Conservation (phyloP, 164 flowering plant genomes). For the Saururus chinensis region DNA sequence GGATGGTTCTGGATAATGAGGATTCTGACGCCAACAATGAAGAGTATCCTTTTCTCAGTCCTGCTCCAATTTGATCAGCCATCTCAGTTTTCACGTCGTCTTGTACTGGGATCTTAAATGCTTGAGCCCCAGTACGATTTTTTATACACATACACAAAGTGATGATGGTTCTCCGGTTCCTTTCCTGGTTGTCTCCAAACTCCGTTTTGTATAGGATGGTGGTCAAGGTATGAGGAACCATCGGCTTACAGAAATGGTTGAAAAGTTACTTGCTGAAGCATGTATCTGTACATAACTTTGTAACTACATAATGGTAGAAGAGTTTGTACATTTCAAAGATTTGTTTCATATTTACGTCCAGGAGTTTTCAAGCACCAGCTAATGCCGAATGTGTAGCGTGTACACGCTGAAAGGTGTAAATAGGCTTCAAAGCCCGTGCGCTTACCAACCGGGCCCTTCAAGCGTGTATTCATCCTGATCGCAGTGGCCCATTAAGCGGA, state of each 20-base stretch:
- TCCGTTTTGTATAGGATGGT: background rate
- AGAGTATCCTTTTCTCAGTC: background rate
- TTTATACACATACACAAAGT: background rate
- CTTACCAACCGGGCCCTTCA: too few species aligned
- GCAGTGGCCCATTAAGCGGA: too few species aligned
- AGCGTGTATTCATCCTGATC: too few species aligned
- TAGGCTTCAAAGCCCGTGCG: too few species aligned
- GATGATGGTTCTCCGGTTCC: background rate
- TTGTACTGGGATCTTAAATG: background rate
- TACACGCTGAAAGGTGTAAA: too few species aligned
- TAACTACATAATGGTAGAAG: background rate
- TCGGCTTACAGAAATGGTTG: background rate
- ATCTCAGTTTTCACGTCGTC: background rate
- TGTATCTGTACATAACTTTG: background rate
- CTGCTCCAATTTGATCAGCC: background rate
- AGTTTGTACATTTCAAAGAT: background rate
- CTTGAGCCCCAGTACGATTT: background rate
- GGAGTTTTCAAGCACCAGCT: too few species aligned
- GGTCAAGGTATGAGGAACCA: background rate
- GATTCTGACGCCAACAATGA: conserved; percentile 1
- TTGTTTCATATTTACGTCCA: too few species aligned
- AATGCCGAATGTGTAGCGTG: too few species aligned
- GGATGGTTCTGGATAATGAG: conserved; percentile 43
- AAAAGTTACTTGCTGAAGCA: background rate
- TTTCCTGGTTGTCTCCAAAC: background rate